Base-by-base conservation (phyloP, 2,329 filamentous ascomycete species). In the Diaporthe australafricana region DNA sequence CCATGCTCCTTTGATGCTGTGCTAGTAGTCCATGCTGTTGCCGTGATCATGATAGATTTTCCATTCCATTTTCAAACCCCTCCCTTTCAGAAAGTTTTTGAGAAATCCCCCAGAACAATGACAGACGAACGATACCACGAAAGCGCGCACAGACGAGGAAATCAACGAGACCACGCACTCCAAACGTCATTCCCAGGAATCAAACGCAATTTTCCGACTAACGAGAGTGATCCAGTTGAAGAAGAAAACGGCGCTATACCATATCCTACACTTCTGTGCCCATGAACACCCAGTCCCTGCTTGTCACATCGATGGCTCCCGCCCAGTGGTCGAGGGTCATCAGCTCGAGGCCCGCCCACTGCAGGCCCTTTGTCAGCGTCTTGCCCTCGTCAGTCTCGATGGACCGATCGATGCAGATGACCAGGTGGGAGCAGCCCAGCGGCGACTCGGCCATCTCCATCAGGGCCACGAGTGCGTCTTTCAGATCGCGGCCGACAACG, bases 301-400 rank as follows among this genome's bases (percentile, higher is more conserved):
- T 97, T 65, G 93, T 90, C 68, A 92, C 87, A 74, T 93, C 89
- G 69, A 88, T 80, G 48, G 87, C 86, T 56, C 86, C 84, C 20
- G 89, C 88, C 92, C 94, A 98, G 76, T 90, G 88, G 76, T 95
- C 92, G 53, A 98, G 87, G 30, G 93, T 96, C 63, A 90, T 91
- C 76, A 96, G 88, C 79, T 94, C 93, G 79, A 98, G 98, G 70
- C 95, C 95, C 75, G 97, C 95, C 95, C 95, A 98, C 80, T 95
- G 93, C 66, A 98, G 88, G 78, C 94, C 95, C 81, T 93, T 94
- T 78, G 93, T 90, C 76, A 96, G 86, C 72, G 91, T 86, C 76
- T 92, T 89, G 71, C 89, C 85, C 74, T 93, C 90, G 72, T 88
- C 84, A 32, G 87, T 83, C 48, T 89, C 87, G 74, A 92, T 89